phyloP scores from a whole-genome alignment of 306 rosid genomes.

The Sophora flavescens region DNA sequence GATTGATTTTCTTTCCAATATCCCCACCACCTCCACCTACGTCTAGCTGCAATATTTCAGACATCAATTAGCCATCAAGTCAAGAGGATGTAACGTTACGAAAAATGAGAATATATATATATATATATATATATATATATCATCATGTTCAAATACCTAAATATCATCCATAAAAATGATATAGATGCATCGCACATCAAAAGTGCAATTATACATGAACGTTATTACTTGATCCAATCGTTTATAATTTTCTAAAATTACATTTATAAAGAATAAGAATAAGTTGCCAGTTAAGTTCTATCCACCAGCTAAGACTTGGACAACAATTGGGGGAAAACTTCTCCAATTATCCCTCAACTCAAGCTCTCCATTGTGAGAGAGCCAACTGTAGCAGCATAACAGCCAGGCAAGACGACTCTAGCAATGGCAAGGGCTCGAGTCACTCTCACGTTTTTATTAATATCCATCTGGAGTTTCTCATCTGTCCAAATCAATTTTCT shows the following conservation, averaged over 20 bases:
- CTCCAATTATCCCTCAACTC: not conserved
- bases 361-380: not conserved
- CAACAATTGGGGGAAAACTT: not conserved
- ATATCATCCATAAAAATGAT: no score
- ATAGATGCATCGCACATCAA: no score
- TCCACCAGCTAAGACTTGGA: not conserved
- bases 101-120: no score
- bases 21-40: constrained; percentile 94
- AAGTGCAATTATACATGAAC: no score
- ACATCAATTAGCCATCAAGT: not conserved
- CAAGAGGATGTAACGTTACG: no score
- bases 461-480: not conserved
- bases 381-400: not conserved
- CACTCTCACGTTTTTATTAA: not conserved
- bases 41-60: constrained; percentile 60
- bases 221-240: no score
- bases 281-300: no score
- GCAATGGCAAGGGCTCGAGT: not conserved
- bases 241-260: no score
- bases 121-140: no score
- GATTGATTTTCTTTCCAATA: constrained; percentile 85
- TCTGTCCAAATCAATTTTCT: not conserved
- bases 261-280: no score
- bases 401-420: not conserved
- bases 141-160: no score